Evolutionary conservation across 805 yeast genomes (phyloP).

Genomic region (Candida gorgasii): DNA sequence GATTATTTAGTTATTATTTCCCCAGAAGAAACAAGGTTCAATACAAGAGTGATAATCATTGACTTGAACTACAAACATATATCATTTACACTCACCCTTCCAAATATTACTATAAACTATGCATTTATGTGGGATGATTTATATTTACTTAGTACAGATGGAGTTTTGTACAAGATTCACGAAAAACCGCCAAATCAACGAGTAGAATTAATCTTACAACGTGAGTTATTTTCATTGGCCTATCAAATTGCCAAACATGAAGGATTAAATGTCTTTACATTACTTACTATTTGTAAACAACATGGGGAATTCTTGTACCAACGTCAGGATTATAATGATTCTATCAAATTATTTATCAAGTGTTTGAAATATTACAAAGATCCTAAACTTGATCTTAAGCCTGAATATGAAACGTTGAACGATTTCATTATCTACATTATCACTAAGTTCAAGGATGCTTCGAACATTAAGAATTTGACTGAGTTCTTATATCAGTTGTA

Average conservation of each 20-base stretch:
- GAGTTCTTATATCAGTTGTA: slow-evolving; percentile 64
- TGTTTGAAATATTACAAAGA: slow-evolving; percentile 28
- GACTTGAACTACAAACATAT: slow-evolving; percentile 72
- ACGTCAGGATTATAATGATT: slow-evolving; percentile 63
- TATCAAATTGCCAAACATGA: slow-evolving; percentile 57
- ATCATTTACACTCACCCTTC: slow-evolving; percentile 67
- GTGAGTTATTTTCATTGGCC: slow-evolving; percentile 74
- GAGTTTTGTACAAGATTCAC: slow-evolving; percentile 64
- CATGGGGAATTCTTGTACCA: slow-evolving; percentile 75
- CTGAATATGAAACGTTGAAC: slow-evolving; percentile 28
- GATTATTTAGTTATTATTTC: slow-evolving; percentile 63
- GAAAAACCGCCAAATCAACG: slow-evolving; percentile 71
- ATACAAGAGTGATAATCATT: slow-evolving; percentile 59
- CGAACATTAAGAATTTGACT: slow-evolving; percentile 64
- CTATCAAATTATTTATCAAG: slow-evolving; percentile 72
- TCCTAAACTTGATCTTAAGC: slow-evolving; percentile 13
- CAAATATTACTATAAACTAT: slow-evolving; percentile 58
- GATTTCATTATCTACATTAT: slow-evolving; percentile 68
- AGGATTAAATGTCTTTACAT: slow-evolving; percentile 28
- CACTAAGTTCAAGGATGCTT: slow-evolving; percentile 74
- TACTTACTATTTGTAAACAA: slow-evolving; percentile 32
- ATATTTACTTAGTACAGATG: slow-evolving; percentile 70
- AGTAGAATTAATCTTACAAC: slow-evolving; percentile 63
- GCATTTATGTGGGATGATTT: slow-evolving; percentile 61
- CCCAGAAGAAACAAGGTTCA: slow-evolving; percentile 32